These are phyloP conservation scores for Caloboletus firmus DNA, from an alignment of 1,284 basidiomycete species.

Conservation along the genomic window DNA sequence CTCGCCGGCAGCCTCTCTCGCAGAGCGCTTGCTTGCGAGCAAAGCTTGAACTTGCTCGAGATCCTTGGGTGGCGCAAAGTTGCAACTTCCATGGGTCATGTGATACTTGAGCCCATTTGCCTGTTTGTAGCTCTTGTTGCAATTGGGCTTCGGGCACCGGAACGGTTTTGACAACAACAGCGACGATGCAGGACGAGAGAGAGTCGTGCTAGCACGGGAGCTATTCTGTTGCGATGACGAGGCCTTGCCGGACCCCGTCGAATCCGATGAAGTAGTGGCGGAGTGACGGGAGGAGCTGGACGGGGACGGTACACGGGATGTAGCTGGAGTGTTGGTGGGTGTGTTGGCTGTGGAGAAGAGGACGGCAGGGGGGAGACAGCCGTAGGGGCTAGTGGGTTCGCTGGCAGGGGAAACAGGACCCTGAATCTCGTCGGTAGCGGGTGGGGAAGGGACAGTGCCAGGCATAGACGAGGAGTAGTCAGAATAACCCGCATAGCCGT, in stretches of 20 bases:
- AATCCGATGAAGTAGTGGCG: conserved; percentile 12
- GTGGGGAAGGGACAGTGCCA: conserved; percentile 44
- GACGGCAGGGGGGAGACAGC: conserved; percentile 65
- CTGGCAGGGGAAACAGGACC: conserved; percentile 29
- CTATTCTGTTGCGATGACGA: conserved; percentile 27
- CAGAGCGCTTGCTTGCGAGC: conserved; percentile 57
- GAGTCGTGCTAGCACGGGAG: conserved; percentile 46
- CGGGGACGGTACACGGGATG: conserved; percentile 44
- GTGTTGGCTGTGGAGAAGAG: conserved; percentile 50
- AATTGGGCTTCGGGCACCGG: conserved; percentile 94
- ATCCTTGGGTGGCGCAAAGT: conserved; percentile 84
- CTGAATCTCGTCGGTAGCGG: conserved; percentile 36
- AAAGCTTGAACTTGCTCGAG: conserved; percentile 69
- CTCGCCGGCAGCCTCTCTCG: conserved; percentile 40
- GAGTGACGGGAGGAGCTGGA: conserved; percentile 25
- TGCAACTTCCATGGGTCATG: conserved; percentile 91
- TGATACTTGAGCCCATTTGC: conserved; percentile 97
- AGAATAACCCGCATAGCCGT: conserved; percentile 57
- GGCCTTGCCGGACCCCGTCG: conserved; percentile 10
- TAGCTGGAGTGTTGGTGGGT: conserved; percentile 42
- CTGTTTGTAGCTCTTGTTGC: conserved; percentile 99
- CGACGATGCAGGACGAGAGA: conserved; percentile 52
- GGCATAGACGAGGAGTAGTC: conserved; percentile 66
- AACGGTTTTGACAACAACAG: conserved; percentile 82
- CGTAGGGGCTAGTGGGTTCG: conserved; percentile 37